Base-by-base conservation (phyloP, 495 filamentous ascomycete species). In the Aspergillus avenaceus region DNA sequence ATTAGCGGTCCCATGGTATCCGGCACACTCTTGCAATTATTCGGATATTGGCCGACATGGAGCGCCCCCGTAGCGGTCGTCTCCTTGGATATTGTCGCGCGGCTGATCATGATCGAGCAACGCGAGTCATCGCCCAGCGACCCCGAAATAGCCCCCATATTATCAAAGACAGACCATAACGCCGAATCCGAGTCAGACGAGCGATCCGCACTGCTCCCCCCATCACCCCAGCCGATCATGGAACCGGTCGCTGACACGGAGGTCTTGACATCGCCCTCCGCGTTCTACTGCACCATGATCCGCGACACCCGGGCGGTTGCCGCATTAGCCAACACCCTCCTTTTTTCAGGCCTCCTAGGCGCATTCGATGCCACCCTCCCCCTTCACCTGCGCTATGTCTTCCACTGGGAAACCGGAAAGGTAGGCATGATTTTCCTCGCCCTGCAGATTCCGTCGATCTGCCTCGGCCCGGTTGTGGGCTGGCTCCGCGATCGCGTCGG, bases 401-500 rank as follows among this genome's bases (percentile, higher is more conserved):
- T 71, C 42, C 49, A 52, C 12, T 71, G 67, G 67, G 56, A 58
- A 4, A 60, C 52, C 2, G 47, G 64, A 19, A 46, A 38, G 5
- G 55, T 59, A 0, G 66, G 67, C 6, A 29, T 69, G 31, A 45
- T 69, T 41, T 63, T 70, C 14, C 52, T 60, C 14, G 22, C 54
- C 1, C 47, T 72, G 7, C 56, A 67, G 32, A 50, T 51, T 9
- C 69, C 69, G 0, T 53, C 61, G 4, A 49, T 66, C 7, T 14
- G 59, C 8, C 47, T 70, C 8, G 50, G 54, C 7, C 45, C 61
- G 0, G 27, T 56, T 1, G 47, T 53, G 3, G 66, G 65, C 8
- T 62, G 58, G 58, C 27, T 68, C 23, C 61, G 60, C 16, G 65
- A 70, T 36, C 53, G 54, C 2, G n/a, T 54, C n/a, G 66, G 65